Base-by-base conservation (phyloP, 179 eudicot genomes). In the Sideroxylon spinosum region DNA sequence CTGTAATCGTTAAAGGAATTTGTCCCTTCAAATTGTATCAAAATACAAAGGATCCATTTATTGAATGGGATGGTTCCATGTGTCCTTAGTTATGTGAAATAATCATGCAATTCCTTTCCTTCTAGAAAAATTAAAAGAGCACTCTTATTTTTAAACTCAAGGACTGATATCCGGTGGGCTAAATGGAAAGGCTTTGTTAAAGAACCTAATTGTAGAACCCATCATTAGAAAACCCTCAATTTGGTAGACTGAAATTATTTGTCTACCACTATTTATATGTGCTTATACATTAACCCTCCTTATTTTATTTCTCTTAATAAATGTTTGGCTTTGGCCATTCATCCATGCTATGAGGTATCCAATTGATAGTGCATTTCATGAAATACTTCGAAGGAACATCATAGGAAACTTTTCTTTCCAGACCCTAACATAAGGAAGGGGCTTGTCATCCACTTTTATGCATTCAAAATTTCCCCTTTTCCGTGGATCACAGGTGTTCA, bases 401-500 rank as follows among this genome's bases (percentile, higher is more conserved):
- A 63, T 22, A 63, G 16, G 32, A 9, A 26, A 28, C 19, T 9
- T 65, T 65, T 65, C 16, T 17, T 25, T 25, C 16, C n/a, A 65
- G 28, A 65, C 9, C 1, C 46, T 13, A 65, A 65, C 8, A 1
- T 4, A 44, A 12, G 19, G 69, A 14, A 44, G 16, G 29, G 9
- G 28, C 7, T 2, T 0, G 23, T n/a, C 9, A 17, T 56, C 10
- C 29, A 29, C 0, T 19, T 73, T 56, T 32, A 19, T 57, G 49
- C 9, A 53, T 73, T 20, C n/a, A 74, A 20, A 63, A 12, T 3
- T 56, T 32, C 26, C 73, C 23, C 12, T 73, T 71, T 71, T 74
- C 72, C 28, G 63, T 49, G 78, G 49, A n/a, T 72, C 74, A 56
- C 77, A 91, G 95, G 95, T 89, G 56, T 88, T 86, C 82, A 86